Evolutionary conservation across 371 early-diverging fungal species (phyloP), one percentile per base, ranked within the genome.

Genomic region (Mortierella sp.): DNA sequence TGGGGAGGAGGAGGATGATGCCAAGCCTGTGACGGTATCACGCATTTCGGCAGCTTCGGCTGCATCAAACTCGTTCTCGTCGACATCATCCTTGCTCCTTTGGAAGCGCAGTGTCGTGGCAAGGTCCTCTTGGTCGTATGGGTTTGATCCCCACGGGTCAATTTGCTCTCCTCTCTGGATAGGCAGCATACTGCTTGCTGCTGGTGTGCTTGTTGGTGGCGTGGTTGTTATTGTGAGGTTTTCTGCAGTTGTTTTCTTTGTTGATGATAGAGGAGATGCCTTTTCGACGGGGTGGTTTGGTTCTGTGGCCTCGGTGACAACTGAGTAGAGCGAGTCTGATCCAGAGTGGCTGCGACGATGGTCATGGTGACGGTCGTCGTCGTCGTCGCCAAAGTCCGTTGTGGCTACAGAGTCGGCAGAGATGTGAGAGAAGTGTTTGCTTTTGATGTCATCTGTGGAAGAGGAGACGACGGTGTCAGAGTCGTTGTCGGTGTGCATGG

Each of bases 121-220:
- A 26, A 85, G 38, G 70, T 81, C 82, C 34, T 79, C 80, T 60
- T 85, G 85, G 54, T 81, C 85, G 55, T 85, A 85, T 54, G 85
- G 75, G 45, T 81, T 85, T 3, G 82, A 76, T 3, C 81, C 80
- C 85, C 85, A 85, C 3, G 85, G 85, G 76, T 85, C 82, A 48
- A 85, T 24, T 26, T 60, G 47, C 24, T 45, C 26, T 19, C 44
- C 38, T 38, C 47, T 48, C 4, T 70, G 65, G 48, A 84, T 74
- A 28, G 77, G 71, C 57, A 78, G 55, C 68, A 75, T 60, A 28
- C 31, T 48, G 48, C 1, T 38, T 26, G 9, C 52, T 50, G 24
- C 45, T 74, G 0, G 42, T 13, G 45, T 60, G 38, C 70, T 73
- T 79, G 38, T 24, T 16, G 38, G 19, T 14, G 54, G 54, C 21